Evolutionary conservation across 345 rosid species (phyloP), one percentile per base, ranked within the genome.

Genomic region (Viola odorata): DNA sequence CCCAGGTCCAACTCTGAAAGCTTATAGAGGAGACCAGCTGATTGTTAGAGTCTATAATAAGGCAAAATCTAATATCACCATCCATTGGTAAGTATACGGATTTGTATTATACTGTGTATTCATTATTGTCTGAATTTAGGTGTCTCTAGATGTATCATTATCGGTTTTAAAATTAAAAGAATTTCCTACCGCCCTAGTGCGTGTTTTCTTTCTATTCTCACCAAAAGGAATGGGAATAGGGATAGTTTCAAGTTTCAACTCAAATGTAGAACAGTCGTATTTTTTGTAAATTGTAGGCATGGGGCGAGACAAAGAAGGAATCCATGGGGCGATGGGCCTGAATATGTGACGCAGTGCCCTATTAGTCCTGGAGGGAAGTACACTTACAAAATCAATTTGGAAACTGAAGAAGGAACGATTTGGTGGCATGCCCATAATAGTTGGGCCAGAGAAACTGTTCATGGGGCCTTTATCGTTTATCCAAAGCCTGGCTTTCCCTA

Each of bases 371-470:
- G 77, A 12, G 55, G 58, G 8, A 45, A 41, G 1, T 80, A 67
- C 17, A 17, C 23, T 0, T 72, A 74, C 63, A 38, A 57, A 53
- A 44, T 80, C n/a, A 60, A 45, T 39, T 63, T 74, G 39, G 41
- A 68, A 1, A 40, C 6, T 1, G 84, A 80, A 59, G 74, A 74
- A 6, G 57, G 81, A 41, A 73, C 81, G 1, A 14, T 80, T 44
- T 79, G 83, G 80, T 79, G 83, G 83, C 80, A 76, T 45, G 83
- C 83, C 0, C 83, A 79, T 62, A 73, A 44, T 53, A 51, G 63
- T 1, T 79, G 78, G 83, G 36, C 77, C 5, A 69, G 79, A 11
- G 79, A 77, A 2, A 80, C 81, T 3, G 79, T 77, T 9, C 81
- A 80, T 62, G 84, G 81, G 9, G 69, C 69, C 12, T 62, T 75